phyloP scores from a whole-genome alignment of 768 basidiomycete species.

The Rossbeevera mucosa region DNA sequence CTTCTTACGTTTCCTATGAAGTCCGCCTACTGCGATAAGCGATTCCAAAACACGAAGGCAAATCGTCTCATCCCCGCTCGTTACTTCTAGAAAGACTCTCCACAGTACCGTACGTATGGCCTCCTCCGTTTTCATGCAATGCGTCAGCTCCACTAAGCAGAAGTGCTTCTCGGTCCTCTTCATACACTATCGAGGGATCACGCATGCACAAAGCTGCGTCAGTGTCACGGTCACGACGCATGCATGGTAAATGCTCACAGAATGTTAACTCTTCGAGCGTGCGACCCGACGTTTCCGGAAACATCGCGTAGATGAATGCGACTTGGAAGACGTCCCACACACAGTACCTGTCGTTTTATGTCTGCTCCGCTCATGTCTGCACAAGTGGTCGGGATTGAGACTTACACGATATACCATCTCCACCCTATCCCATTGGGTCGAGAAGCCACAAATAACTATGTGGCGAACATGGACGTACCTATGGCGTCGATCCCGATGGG shows the following conservation, averaged over 20 bases:
- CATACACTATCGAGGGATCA: neutral
- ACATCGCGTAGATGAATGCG: too few relatives aligned
- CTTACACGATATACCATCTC: neutral
- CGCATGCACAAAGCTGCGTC: neutral
- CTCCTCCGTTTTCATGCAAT: neutral
- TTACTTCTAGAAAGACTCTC: neutral
- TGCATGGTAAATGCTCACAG: too few relatives aligned
- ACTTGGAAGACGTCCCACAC: too few relatives aligned
- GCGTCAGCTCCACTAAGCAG: neutral
- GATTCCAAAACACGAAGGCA: too few relatives aligned
- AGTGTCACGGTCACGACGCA: neutral
- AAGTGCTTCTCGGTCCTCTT: neutral
- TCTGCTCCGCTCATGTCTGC: neutral
- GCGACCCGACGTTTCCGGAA: too few relatives aligned
- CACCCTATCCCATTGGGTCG: neutral
- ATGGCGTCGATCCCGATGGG: too few relatives aligned
- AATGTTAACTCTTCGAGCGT: neutral
- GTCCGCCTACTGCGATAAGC: too few relatives aligned
- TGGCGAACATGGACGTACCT: too few relatives aligned
- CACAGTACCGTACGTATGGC: too few relatives aligned
- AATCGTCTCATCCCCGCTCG: neutral
- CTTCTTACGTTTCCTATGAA: too few relatives aligned
- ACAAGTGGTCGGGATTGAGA: neutral
- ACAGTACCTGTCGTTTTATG: neutral
- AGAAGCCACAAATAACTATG: too few relatives aligned